Evolutionary conservation across 2,329 filamentous ascomycete genomes (phyloP), one percentile per base, ranked within the genome.

Genomic region (Rachicladosporium sp.): DNA sequence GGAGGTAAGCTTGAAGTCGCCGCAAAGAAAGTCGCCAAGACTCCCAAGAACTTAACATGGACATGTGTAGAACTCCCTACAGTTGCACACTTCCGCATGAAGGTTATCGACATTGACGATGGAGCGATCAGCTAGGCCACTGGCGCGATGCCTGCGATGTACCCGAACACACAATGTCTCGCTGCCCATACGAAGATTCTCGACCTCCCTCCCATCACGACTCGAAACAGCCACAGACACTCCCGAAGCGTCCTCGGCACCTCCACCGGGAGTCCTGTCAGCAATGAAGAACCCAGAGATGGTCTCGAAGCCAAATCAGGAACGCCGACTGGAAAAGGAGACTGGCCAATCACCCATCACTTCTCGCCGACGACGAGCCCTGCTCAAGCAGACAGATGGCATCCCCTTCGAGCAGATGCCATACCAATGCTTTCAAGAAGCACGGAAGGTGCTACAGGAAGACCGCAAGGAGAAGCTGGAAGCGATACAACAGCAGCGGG

Each of bases 391-490:
- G 54, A 74, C 67, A 52, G 73, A 67, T 30, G 65, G 71, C 46
- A 67, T 94, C 36, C 86, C 88, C 19, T 95, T 98, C 58, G 86
- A 94, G 67, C 82, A 89, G 58, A 69, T 98, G 50, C 91, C 91
- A 11, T 98, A 93, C 66, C 89, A 96, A 71, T 91, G 85, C 64
- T 98, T 96, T 68, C 91, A 98, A 65, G 88, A 95, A 66, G 91
- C 91, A 31, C 77, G 88, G 46, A 84, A 86, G 59, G 65, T 96
- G 36, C 68, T 98, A 41, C 71, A 78, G 38, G 76, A 75, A 40
- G 91, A 98, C 59, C 76, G 89, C 31, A 69, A 78, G 48, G 75
- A 89, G 63, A 96, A 94, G 67, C 53, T 96, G 37, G 66, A 71
- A 44, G 69, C 79, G 54, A 89, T 98, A 42, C 66, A 74, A 37